These are phyloP conservation scores for Aegilops tauschii DNA, from an alignment of 176 grass and related monocot genomes.

Conservation along the genomic window DNA sequence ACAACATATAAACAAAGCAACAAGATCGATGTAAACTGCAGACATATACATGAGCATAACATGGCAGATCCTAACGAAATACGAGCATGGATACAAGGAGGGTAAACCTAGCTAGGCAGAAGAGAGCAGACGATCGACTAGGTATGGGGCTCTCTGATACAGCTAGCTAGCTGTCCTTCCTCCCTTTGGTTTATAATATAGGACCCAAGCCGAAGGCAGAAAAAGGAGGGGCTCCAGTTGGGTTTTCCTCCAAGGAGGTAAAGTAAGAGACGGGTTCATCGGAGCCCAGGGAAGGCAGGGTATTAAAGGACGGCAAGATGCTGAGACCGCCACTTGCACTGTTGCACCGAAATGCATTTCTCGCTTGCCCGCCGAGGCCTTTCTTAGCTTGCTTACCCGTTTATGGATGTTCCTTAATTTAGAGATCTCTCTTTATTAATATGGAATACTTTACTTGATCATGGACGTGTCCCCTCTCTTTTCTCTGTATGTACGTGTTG, in stretches of 20 bases:
- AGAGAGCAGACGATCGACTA: background rate
- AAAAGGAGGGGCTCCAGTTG: slow-evolving; percentile 23
- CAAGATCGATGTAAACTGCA: background rate
- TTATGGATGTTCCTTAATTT: slow-evolving; percentile 26
- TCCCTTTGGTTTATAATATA: slow-evolving; percentile 41
- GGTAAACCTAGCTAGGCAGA: slow-evolving; percentile 30
- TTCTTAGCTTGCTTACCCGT: slow-evolving; percentile 46
- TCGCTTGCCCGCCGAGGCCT: background rate
- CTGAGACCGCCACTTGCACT: background rate
- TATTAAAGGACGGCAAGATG: background rate
- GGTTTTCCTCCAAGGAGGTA: slow-evolving; percentile 2
- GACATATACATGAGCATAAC: slow-evolving; percentile 8
- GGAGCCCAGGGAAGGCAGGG: background rate
- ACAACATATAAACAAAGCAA: slow-evolving; percentile 23
- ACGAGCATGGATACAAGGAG: slow-evolving; percentile 32
- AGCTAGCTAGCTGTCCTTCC: background rate
- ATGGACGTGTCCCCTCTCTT: slow-evolving; percentile 25
- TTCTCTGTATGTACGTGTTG: background rate
- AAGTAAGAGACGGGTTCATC: slow-evolving; percentile 32
- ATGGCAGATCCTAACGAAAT: slow-evolving; percentile 12
- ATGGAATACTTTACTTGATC: background rate
- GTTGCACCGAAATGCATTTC: slow-evolving; percentile 18
- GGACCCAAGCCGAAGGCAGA: slow-evolving; percentile 3
- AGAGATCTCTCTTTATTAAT: slow-evolving; percentile 22
- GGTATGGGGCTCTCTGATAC: background rate